Conservation (phyloP, 2,329 filamentous ascomycete genomes). For the Hysterium pulicare region DNA sequence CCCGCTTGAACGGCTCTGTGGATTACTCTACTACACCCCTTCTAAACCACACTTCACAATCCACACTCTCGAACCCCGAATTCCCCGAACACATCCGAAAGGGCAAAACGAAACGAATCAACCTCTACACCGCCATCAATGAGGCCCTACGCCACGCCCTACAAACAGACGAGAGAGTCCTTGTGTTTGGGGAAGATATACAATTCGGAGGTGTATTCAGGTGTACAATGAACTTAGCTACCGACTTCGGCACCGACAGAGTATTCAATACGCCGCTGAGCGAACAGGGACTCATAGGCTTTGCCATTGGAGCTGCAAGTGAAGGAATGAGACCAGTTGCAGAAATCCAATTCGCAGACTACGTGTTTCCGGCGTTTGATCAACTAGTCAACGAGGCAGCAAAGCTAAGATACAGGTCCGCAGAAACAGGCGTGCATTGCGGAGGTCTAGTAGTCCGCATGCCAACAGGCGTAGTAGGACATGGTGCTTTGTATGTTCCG, state of each 20-base stretch:
- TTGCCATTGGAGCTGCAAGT: constrained; percentile 84
- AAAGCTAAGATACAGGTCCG: constrained; percentile 77
- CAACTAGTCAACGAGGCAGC: constrained; percentile 92
- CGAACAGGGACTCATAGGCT: constrained; percentile 92
- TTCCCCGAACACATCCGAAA: constrained; percentile 64
- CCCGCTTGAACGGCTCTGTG: constrained; percentile 75
- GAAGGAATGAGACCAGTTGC: constrained; percentile 91
- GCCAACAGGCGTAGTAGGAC: constrained; percentile 86
- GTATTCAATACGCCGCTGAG: constrained; percentile 96
- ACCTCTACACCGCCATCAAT: constrained; percentile 92
- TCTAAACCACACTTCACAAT: constrained; percentile 73
- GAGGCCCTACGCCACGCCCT: constrained; percentile 81
- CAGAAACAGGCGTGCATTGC: constrained; percentile 50
- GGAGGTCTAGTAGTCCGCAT: constrained; percentile 85
- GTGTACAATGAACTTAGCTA: constrained; percentile 85
- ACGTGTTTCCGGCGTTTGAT: constrained; percentile 89
- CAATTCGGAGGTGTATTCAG: constrained; percentile 96
- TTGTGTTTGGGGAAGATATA: constrained; percentile 95
- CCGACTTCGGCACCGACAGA: constrained; percentile 79
- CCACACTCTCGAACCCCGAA: constrained; percentile 68
- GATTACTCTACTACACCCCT: constrained; percentile 83
- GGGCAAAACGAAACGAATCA: constrained; percentile 77
- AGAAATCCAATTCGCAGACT: constrained; percentile 95
- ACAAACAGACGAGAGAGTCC: constrained; percentile 75
- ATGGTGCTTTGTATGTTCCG: constrained; percentile 65